These are phyloP conservation scores for Arthrobotrys iridis DNA, from an alignment of 2,329 filamentous ascomycete genomes.

Conservation along the genomic window DNA sequence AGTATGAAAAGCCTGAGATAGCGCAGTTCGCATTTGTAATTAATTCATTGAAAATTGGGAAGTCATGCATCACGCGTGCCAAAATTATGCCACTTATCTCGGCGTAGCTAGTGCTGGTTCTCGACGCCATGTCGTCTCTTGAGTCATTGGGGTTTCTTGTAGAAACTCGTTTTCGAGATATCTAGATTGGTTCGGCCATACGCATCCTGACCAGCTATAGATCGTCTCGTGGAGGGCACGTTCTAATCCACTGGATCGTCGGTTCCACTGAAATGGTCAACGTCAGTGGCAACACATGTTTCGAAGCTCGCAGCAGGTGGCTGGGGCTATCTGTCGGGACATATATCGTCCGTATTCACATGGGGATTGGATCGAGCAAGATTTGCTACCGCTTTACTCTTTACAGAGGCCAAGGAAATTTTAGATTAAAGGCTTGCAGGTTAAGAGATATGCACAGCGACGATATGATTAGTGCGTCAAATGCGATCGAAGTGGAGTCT, in stretches of 20 bases:
- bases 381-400: not conserved
- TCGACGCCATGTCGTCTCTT: not conserved
- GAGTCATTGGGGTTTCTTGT: not conserved
- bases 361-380: not conserved
- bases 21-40: not conserved
- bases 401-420: not conserved
- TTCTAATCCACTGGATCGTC: not conserved
- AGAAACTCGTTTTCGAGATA: not conserved
- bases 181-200: no score
- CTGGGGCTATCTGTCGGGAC: not conserved
- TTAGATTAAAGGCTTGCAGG: constrained; percentile 27
- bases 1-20: not conserved
- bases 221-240: not conserved
- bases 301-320: constrained; percentile 11
- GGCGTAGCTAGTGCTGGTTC: not conserved
- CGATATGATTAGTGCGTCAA: constrained; percentile 1
- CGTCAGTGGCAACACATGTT: constrained; percentile 25
- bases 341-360: constrained; percentile 18
- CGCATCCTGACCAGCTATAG: not conserved
- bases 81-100: no score
- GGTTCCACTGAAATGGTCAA: not conserved
- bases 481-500: not conserved
- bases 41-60: not conserved
- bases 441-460: constrained; percentile 1
- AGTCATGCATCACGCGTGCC: no score